Percentiles rank a stretch among this genome's conserved stretches.
Conservation (phyloP, 1,284 basidiomycete genomes). For the Apiotrichum montevideense region DNA sequence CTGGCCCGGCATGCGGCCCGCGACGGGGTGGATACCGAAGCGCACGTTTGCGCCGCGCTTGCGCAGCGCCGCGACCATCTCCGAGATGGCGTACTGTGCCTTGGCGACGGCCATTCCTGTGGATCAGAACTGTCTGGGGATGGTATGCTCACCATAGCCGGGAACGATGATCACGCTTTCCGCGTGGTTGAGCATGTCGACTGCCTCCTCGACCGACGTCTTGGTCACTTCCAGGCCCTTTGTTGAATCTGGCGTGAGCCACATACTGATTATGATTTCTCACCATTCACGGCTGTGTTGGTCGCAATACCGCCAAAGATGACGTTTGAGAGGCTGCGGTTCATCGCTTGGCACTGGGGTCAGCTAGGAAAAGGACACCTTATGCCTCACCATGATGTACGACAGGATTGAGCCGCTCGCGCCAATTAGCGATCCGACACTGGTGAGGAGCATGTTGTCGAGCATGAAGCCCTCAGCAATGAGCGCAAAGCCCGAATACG, state of each 20-base stretch:
- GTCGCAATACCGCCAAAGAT: conserved; percentile 61
- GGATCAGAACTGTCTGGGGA: neutral
- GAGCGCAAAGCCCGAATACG: conserved; percentile 84
- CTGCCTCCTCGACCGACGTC: conserved; percentile 67
- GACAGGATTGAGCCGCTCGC: conserved; percentile 79
- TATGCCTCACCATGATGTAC: conserved; percentile 68
- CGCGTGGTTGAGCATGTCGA: conserved; percentile 65
- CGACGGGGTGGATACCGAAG: conserved; percentile 44
- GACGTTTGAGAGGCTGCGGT: conserved; percentile 43
- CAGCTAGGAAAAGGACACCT: neutral
- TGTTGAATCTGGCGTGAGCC: conserved; percentile 54
- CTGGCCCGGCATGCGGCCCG: conserved; percentile 50
- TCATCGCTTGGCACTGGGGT: conserved; percentile 76
- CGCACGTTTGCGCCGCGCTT: conserved; percentile 65
- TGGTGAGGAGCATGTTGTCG: conserved; percentile 72
- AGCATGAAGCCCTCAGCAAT: conserved; percentile 88
- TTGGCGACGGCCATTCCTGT: conserved; percentile 72
- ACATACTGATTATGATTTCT: neutral
- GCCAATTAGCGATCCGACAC: conserved; percentile 72
- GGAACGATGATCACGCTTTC: conserved; percentile 82
- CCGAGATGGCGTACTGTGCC: conserved; percentile 77
- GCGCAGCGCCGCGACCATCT: conserved; percentile 65
- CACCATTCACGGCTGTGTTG: conserved; percentile 48
- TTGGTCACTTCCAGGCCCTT: conserved; percentile 66
- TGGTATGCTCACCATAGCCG: conserved; percentile 56